Evolutionary conservation across 2,329 filamentous ascomycete species (phyloP).

Genomic region (Arthrobotrys pseudoclavata): DNA sequence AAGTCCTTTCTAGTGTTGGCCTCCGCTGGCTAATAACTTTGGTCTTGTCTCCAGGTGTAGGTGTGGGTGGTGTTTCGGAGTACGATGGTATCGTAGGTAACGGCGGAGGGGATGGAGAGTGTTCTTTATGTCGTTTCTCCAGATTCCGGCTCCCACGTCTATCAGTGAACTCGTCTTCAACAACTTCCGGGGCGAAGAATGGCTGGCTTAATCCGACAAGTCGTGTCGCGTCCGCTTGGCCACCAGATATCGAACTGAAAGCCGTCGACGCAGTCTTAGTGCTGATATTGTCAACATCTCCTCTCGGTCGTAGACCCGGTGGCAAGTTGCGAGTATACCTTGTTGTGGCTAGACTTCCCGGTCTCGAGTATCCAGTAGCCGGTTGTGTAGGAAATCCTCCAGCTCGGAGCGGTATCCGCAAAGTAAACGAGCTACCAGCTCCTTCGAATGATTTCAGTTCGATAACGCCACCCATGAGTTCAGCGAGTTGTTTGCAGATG

Average conservation of each 20-base stretch:
- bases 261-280: constrained; percentile 58
- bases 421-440: constrained; percentile 77
- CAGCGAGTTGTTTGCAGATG: constrained; percentile 82
- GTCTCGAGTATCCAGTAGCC: constrained; percentile 48
- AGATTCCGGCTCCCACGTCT: constrained; percentile 15
- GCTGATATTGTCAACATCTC: constrained; percentile 54
- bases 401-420: constrained; percentile 79
- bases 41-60: background rate
- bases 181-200: constrained; percentile 73
- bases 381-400: constrained; percentile 51
- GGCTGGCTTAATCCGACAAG: constrained; percentile 85
- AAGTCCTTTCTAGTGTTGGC: constrained; percentile 48
- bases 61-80: constrained; percentile 12
- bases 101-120: constrained; percentile 43
- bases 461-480: constrained; percentile 84
- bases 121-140: constrained; percentile 35
- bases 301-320: constrained; percentile 52
- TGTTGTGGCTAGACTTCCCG: constrained; percentile 55
- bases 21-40: constrained; percentile 29
- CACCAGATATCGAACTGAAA: constrained; percentile 58
- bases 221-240: constrained; percentile 47
- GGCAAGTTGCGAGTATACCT: constrained; percentile 57
- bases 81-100: constrained; percentile 49
- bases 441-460: constrained; percentile 70
- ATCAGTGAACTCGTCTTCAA: constrained; percentile 28